These are phyloP conservation scores for Calendula officinalis DNA, from an alignment of 129 eudicot genomes.

Conservation along the genomic window DNA sequence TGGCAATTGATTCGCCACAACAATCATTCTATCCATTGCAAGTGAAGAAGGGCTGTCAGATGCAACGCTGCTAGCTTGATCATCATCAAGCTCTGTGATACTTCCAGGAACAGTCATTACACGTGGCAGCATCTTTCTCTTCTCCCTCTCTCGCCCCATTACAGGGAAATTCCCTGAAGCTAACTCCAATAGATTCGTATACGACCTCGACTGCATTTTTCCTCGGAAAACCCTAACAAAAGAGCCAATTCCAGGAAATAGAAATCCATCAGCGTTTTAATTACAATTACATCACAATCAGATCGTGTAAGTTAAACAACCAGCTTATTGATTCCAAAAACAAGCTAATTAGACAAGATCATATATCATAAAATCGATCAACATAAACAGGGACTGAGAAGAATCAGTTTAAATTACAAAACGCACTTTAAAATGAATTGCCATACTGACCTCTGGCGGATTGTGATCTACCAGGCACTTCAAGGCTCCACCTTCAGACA, in stretches of 20 bases:
- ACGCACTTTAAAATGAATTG: not conserved
- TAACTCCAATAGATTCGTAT: conserved; percentile 68
- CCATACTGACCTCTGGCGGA: conserved; percentile 23
- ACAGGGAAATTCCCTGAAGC: conserved; percentile 71
- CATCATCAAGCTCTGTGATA: conserved; percentile 62
- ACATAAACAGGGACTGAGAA: conserved; percentile 1
- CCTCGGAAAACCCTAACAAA: conserved; percentile 9
- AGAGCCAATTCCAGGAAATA: conserved; percentile 10
- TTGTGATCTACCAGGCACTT: not conserved
- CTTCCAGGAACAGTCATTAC: conserved; percentile 78
- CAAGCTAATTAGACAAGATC: conserved; percentile 14
- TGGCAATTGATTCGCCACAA: conserved; percentile 70
- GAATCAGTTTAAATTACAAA: conserved; percentile 18
- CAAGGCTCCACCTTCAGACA: conserved; percentile 12
- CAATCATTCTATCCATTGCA: conserved; percentile 58
- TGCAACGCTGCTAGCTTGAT: conserved; percentile 59
- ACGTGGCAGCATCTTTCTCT: conserved; percentile 46
- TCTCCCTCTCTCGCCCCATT: conserved; percentile 54
- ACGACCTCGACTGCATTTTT: conserved; percentile 74
- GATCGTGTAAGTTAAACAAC: not conserved
- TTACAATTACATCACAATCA: conserved; percentile 9
- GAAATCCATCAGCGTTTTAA: conserved; percentile 19
- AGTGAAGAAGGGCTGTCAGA: conserved; percentile 66
- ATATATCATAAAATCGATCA: conserved; percentile 12
- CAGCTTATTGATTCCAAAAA: conserved; percentile 7